Evolutionary conservation across 2,329 filamentous ascomycete genomes (phyloP), one percentile per base, ranked within the genome.

Genomic region (Eutypa lata): DNA sequence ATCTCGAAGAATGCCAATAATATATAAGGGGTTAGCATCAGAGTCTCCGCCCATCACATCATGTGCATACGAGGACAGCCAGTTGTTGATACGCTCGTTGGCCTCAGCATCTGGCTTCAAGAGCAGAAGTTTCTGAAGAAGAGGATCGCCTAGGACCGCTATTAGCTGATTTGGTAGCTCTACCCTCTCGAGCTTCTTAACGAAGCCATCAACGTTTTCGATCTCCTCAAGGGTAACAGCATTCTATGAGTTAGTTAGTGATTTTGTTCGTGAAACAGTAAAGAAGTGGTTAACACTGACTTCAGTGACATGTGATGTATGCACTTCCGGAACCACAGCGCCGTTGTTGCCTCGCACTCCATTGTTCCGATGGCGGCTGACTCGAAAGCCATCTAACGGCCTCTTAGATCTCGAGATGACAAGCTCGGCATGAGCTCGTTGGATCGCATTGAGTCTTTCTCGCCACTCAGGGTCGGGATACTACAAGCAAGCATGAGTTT

Each of bases 121-220:
- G n/a, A 89, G 72, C 33, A 90, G 73, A 22, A 93, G 76, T 65
- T 93, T 94, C 66, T 93, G 90, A 1, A 93, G 79, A 28, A 95
- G 74, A 3, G 87, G 87, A 63, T 95, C 89, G 2, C 81, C 82
- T 14, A 95, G 74, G 3, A 89, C 84, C 5, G 91, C 89, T 40
- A 91, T 84, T 2, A 95, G 76, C 69, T 96, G 91, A 57, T 89
- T 91, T 0, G 91, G 91, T 40, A 91, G 73, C 68, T 94, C 89
- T 24, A 96, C 85, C 59, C 80, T 88, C 60, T 95, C 90, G 8
- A 96, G 70, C 52, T 82, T 88, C 44, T 82, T 80, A 6, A 91
- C 86, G 54, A 96, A 87, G 48, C 83, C 78, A 22, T 83, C 76
- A 13, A 85, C 84, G 55, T 78, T 86, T 61, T 91, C 87, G 50